A percentile compares a stretch with the other conserved stretches of the same genome.
phyloP scores from a whole-genome alignment of 1,284 basidiomycete species.

The Cryptococcus sp. region DNA sequence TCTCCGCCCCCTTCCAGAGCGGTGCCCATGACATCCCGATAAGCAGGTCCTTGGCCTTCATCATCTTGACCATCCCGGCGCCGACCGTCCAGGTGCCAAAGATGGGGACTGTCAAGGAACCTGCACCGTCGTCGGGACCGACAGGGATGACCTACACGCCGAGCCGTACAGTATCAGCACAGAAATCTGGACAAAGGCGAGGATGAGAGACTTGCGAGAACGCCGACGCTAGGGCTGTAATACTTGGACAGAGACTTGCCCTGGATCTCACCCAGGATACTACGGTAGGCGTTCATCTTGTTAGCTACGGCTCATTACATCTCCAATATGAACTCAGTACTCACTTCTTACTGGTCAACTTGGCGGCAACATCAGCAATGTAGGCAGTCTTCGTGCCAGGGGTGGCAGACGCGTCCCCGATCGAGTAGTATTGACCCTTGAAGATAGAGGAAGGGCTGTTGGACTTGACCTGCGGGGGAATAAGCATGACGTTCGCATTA shows the following conservation, averaged over 20 bases:
- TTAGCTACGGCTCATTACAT: slow-evolving; percentile 4
- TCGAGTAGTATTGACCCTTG: slow-evolving; percentile 38
- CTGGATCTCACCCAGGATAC: slow-evolving; percentile 33
- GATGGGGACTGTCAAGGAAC: slow-evolving; percentile 26
- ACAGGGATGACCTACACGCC: slow-evolving; percentile 29
- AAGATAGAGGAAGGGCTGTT: slow-evolving; percentile 16
- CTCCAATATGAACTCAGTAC: too few species aligned
- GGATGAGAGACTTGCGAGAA: slow-evolving; percentile 16
- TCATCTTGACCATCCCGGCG: slow-evolving; percentile 20
- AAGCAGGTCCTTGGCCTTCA: slow-evolving; percentile 31
- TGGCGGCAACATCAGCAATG: slow-evolving; percentile 13
- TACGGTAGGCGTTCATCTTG: slow-evolving; percentile 1
- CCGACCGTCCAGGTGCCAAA: slow-evolving; percentile 27
- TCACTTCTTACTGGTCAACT: slow-evolving; percentile 35
- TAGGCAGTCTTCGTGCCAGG: slow-evolving; percentile 38
- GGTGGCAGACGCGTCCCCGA: slow-evolving; percentile 40
- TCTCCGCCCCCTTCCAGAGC: not conserved
- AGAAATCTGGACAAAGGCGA: not conserved
- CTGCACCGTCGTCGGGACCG: slow-evolving; percentile 29
- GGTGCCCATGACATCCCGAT: slow-evolving; percentile 6
- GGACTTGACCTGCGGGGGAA: slow-evolving; percentile 18
- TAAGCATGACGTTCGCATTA: not conserved
- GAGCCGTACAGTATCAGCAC: not conserved
- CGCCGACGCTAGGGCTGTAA: slow-evolving; percentile 11
- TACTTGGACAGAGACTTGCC: slow-evolving; percentile 29